These are phyloP conservation scores for Ailanthus altissimus DNA, from an alignment of 345 rosid genomes.

Conservation along the genomic window DNA sequence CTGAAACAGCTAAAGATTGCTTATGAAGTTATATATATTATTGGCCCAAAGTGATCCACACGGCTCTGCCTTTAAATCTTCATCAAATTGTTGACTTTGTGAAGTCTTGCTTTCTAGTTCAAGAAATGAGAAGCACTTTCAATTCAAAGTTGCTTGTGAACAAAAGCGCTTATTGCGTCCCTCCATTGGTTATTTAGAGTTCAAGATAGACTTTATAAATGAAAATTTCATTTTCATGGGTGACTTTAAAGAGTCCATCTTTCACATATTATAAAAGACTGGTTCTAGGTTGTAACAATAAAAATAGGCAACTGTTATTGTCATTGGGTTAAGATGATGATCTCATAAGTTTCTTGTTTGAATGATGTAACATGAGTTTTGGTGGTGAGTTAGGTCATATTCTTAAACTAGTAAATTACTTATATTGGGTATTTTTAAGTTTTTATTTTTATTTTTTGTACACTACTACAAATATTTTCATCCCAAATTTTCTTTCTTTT, in stretches of 20 bases:
- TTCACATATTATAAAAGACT: neutral
- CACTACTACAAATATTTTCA: too few relatives aligned
- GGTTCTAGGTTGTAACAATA: neutral
- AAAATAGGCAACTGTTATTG: neutral
- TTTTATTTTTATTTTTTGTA: too few relatives aligned
- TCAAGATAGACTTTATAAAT: neutral
- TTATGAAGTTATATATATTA: neutral
- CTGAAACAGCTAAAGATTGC: neutral
- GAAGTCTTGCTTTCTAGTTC: slow-evolving; percentile 9
- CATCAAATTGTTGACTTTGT: neutral
- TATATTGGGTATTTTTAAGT: neutral
- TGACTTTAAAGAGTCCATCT: neutral
- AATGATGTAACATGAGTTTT: slow-evolving; percentile 6
- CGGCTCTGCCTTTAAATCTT: slow-evolving; percentile 4
- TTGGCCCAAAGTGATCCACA: slow-evolving; percentile 1
- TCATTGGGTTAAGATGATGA: slow-evolving; percentile 10
- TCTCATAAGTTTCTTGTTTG: neutral
- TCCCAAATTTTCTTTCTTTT: too few relatives aligned
- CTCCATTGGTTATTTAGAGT: neutral
- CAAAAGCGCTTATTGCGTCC: neutral
- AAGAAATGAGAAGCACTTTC: neutral
- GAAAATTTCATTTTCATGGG: neutral
- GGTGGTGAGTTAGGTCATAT: slow-evolving; percentile 22
- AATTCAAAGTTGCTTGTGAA: neutral
- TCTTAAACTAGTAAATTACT: neutral